These are phyloP conservation scores for Sicyos edulis DNA, from an alignment of 306 rosid genomes.

Conservation along the genomic window DNA sequence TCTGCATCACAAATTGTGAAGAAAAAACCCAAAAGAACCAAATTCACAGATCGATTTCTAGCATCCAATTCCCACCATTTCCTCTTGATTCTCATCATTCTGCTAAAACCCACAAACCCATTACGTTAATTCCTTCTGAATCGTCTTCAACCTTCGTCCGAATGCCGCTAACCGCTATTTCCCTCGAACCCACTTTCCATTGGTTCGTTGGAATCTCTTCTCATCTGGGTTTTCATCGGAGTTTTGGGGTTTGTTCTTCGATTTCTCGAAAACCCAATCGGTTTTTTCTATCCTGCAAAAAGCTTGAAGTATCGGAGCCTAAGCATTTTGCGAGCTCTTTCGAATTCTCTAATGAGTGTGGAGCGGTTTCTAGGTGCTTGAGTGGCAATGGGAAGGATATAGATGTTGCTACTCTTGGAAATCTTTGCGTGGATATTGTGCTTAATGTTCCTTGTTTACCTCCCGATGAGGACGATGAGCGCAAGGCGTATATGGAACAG, in stretches of 20 bases:
- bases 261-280: constrained; percentile 9
- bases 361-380: constrained; percentile 26
- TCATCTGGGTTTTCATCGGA: constrained; percentile 17
- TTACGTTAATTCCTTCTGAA: not conserved
- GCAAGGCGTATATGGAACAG: constrained; percentile 66
- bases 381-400: constrained; percentile 36
- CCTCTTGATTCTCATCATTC: not conserved
- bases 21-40: too few species aligned
- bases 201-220: constrained; percentile 32
- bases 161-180: constrained; percentile 51
- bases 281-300: constrained; percentile 35
- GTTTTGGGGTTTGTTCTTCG: constrained; percentile 22
- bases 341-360: constrained; percentile 23
- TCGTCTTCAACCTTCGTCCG: constrained; percentile 24
- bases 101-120: not conserved
- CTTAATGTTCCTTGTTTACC: constrained; percentile 78
- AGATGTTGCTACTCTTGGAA: constrained; percentile 78
- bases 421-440: constrained; percentile 87
- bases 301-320: constrained; percentile 33
- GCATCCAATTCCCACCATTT: not conserved
- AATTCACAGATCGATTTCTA: not conserved
- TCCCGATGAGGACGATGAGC: constrained; percentile 44
- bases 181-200: constrained; percentile 36
- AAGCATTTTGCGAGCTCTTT: constrained; percentile 5
- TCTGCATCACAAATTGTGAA: too few species aligned